phyloP scores from a whole-genome alignment of 108 stramenopile species.

The Hondaea fermentalgiana region DNA sequence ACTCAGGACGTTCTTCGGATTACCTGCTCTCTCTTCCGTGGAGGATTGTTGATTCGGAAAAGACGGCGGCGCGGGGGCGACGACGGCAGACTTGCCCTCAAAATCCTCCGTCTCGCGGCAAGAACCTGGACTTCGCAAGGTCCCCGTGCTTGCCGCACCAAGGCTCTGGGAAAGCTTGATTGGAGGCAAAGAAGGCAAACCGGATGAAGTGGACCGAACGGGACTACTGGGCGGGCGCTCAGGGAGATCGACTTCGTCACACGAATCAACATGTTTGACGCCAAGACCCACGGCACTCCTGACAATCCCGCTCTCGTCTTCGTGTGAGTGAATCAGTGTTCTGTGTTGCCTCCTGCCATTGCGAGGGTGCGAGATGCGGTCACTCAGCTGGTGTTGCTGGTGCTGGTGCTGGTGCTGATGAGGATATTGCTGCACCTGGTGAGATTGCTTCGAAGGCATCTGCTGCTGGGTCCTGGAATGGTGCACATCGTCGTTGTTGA shows the following conservation, averaged over 20 bases:
- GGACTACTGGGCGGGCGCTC: neutral
- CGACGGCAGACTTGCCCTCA: neutral
- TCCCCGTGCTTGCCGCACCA: neutral
- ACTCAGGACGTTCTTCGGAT: neutral
- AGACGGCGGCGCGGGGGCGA: neutral
- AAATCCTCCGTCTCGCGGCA: neutral
- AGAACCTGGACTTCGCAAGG: neutral
- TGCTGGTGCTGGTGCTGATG: no score
- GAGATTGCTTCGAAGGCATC: no score
- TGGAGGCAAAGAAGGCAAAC: neutral
- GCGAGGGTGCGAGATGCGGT: no score
- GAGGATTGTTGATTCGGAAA: neutral
- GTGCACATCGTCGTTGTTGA: no score
- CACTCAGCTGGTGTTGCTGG: no score
- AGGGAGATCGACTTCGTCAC: neutral
- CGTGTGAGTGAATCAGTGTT: no score
- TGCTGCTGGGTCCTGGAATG: no score
- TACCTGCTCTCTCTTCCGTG: neutral
- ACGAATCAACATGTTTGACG: neutral
- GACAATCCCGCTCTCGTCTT: no score
- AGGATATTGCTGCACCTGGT: no score
- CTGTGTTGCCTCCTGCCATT: no score
- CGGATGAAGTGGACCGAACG: neutral
- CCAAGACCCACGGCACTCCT: neutral
- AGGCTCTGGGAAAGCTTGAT: neutral